Evolutionary conservation across 2,329 filamentous ascomycete genomes (phyloP).

Genomic region (Paracoccidioides lutzii): DNA sequence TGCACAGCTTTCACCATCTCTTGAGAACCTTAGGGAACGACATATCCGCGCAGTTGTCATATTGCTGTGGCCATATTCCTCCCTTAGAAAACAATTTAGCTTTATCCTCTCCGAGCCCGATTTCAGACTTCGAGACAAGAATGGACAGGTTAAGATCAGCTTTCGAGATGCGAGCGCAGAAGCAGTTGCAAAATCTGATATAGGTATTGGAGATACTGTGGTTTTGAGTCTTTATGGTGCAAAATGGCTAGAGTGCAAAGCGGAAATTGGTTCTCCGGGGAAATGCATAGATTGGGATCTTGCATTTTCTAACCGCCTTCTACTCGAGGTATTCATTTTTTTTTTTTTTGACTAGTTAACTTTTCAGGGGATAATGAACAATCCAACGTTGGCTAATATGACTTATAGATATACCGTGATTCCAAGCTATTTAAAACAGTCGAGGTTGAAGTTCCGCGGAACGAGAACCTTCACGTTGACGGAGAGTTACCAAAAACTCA

Average conservation of each 20-base stretch:
- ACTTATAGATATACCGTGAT: slow-evolving; percentile 30
- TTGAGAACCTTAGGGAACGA: slow-evolving; percentile 16
- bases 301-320: slow-evolving; percentile 29
- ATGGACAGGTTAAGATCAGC: slow-evolving; percentile 68
- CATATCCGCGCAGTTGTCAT: slow-evolving; percentile 60
- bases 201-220: slow-evolving; percentile 70
- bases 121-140: slow-evolving; percentile 60
- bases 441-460: slow-evolving; percentile 22
- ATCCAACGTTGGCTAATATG: neutral
- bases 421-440: slow-evolving; percentile 3
- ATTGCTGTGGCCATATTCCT: slow-evolving; percentile 84
- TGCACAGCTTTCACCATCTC: slow-evolving; percentile 28
- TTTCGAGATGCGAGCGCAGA: slow-evolving; percentile 61
- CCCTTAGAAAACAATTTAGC: slow-evolving; percentile 57
- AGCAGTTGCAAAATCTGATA: slow-evolving; percentile 49
- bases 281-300: slow-evolving; percentile 47
- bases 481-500: slow-evolving; percentile 36
- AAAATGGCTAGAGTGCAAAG: slow-evolving; percentile 38
- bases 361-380: too few species aligned
- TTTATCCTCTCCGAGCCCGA: slow-evolving; percentile 77
- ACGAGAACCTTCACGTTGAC: slow-evolving; percentile 14
- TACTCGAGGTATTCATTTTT: slow-evolving; percentile 26
- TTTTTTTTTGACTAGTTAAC: neutral
- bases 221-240: slow-evolving; percentile 56
- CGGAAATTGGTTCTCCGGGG: slow-evolving; percentile 41